Evolutionary conservation across 2,329 filamentous ascomycete genomes (phyloP).

Genomic region (Fusarium ramigenum): DNA sequence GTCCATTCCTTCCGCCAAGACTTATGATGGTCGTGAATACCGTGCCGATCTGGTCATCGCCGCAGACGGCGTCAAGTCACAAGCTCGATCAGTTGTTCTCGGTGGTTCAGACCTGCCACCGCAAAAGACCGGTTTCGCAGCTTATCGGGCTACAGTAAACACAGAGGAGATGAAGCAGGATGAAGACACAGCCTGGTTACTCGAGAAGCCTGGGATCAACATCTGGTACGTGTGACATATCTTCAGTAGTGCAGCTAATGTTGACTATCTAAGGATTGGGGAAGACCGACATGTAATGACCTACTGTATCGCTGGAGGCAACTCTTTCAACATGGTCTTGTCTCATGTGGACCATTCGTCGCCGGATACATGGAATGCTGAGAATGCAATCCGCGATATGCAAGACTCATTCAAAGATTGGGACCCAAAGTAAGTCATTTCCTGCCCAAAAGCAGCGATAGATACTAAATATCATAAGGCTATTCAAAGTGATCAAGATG

Average conservation of each 20-base stretch:
- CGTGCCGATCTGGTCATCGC: neutral
- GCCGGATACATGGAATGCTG: neutral
- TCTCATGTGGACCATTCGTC: neutral
- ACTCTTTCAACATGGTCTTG: slow-evolving; percentile 8
- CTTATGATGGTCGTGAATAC: neutral
- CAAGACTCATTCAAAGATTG: neutral
- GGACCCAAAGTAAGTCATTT: neutral
- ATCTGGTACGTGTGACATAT: neutral
- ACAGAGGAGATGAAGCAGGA: neutral
- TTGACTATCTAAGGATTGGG: neutral
- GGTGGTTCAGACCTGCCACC: neutral
- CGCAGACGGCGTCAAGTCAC: neutral
- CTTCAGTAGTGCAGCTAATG: rapidly evolving
- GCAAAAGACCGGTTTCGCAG: slow-evolving; percentile 1
- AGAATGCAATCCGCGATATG: neutral
- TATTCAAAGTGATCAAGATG: neutral
- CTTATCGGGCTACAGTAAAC: neutral
- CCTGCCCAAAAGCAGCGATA: rapidly evolving
- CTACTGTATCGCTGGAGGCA: neutral
- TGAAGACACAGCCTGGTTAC: neutral
- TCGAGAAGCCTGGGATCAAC: neutral
- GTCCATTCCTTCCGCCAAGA: neutral
- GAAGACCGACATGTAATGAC: slow-evolving; percentile 8
- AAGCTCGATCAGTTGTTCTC: neutral
- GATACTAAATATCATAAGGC: neutral